A percentile compares a stretch with the other conserved stretches of the same genome.
Evolutionary conservation across 768 basidiomycete genomes (phyloP).

Genomic region (Podaxis sp.): DNA sequence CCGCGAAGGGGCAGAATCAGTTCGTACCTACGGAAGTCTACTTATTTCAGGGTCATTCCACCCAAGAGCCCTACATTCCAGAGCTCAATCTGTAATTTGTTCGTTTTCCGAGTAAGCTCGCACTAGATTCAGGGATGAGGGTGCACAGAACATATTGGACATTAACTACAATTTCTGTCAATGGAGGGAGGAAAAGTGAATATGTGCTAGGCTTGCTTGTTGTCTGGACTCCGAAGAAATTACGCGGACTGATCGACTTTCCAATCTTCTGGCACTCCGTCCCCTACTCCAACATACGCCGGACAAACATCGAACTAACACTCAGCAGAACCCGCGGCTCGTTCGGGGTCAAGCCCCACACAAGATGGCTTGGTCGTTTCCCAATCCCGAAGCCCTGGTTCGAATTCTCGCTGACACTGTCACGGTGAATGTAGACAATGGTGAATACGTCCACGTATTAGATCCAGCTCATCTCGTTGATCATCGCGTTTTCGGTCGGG

Average conservation of each 20-base stretch:
- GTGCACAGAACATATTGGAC: background rate
- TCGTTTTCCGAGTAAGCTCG: background rate
- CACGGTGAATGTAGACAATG: background rate
- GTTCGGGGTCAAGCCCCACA: background rate
- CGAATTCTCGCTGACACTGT: background rate
- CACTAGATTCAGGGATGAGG: background rate
- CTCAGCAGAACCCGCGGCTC: background rate
- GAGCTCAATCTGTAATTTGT: background rate
- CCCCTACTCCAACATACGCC: background rate
- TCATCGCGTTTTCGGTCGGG: background rate
- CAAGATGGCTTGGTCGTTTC: background rate
- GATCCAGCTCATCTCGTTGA: slow-evolving; percentile 8
- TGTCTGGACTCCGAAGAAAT: too few species aligned
- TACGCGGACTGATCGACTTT: background rate
- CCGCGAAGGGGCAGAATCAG: background rate
- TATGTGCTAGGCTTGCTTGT: background rate
- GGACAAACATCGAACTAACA: background rate
- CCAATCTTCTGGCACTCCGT: background rate
- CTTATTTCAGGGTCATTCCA: background rate
- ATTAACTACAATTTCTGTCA: background rate
- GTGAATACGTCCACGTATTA: background rate
- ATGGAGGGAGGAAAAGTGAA: too few species aligned
- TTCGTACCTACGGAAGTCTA: background rate
- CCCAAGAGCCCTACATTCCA: background rate
- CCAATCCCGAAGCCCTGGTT: background rate